A percentile compares a stretch with the other conserved stretches of the same genome.
Evolutionary conservation across 352 stramenopile genomes (phyloP).

Genomic region (Bremia lactucae): DNA sequence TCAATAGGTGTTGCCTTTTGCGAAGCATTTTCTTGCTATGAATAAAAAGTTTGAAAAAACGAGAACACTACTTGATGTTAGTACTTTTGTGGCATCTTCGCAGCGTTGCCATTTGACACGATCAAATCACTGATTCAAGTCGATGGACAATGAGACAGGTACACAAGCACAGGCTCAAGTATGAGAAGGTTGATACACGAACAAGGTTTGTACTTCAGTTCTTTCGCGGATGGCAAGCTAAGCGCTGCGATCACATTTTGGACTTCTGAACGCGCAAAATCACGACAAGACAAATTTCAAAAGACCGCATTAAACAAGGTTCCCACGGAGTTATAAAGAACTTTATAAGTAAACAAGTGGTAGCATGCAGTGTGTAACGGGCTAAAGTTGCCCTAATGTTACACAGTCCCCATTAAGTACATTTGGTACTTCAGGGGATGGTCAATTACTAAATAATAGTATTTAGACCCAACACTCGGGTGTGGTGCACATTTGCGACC

Average conservation of each 20-base stretch:
- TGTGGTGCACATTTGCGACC: too few relatives aligned
- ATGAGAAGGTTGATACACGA: slow-evolving; percentile 36
- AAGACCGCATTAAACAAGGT: too few relatives aligned
- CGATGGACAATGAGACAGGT: slow-evolving; percentile 28
- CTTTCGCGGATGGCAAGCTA: slow-evolving; percentile 71
- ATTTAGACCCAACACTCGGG: too few relatives aligned
- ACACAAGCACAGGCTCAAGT: slow-evolving; percentile 33
- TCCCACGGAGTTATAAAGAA: too few relatives aligned
- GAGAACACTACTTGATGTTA: slow-evolving; percentile 41
- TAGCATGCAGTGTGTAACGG: too few relatives aligned
- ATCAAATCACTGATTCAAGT: slow-evolving; percentile 81
- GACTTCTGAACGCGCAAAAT: slow-evolving; percentile 64
- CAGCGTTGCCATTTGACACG: slow-evolving; percentile 78
- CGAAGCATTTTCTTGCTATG: slow-evolving; percentile 27
- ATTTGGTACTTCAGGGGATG: too few relatives aligned
- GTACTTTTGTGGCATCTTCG: slow-evolving; percentile 63
- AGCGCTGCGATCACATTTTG: slow-evolving; percentile 77
- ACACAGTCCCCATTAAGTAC: too few relatives aligned
- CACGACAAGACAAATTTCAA: too few relatives aligned
- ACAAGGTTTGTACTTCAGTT: slow-evolving; percentile 44
- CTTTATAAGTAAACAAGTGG: too few relatives aligned
- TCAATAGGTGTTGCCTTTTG: slow-evolving; percentile 70
- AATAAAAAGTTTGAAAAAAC: slow-evolving; percentile 31
- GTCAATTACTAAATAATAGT: too few relatives aligned
- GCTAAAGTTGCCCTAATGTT: too few relatives aligned